Base-by-base conservation (phyloP, 768 basidiomycete species). In the Trametes cingulata region DNA sequence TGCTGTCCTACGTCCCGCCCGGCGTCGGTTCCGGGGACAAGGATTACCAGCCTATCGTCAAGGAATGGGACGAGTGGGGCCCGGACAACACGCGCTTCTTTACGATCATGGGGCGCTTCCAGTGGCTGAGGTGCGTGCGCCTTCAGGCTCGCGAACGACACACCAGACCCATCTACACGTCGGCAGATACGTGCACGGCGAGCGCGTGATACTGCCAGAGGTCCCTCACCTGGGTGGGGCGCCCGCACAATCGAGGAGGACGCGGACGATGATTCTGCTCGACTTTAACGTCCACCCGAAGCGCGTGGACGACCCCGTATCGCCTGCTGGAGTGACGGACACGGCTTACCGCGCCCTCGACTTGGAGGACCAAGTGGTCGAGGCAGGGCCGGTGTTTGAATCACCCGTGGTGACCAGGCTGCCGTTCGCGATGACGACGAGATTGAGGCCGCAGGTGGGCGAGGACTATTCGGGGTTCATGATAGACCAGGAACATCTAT, bases 141-240 rank as follows among this genome's bases (percentile, higher is more conserved):
- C 42, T 45, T 36, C 3, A 46, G 40, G 25, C 27, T 39, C n/a
- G 12, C 24, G 29, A 17, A n/a, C n/a, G n/a, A n/a, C n/a, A n/a
- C n/a, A n/a, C n/a, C n/a, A n/a, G n/a, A n/a, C n/a, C n/a, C n/a
- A n/a, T n/a, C n/a, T n/a, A n/a, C n/a, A n/a, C n/a, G n/a, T n/a
- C n/a, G 20, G 17, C 42, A 78, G 77, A 52, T 77, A 79, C n/a
- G 75, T 78, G 1, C 77, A 80, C n/a, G 79, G 78, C 4, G 64
- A 72, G 35, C 73, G 78, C 12, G 70, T 78, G 22, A 73, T 75
- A 8, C 63, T 76, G 29, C 67, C 69, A 1, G 52, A 35, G 45
- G 60, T 10, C 45, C 65, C 4, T 56, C 47, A 36, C 1, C 15
- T 51, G 42, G 52, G 60, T 41, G 19, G 45, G 1, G 10, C 29